Evolutionary conservation across 164 flowering plant genomes (phyloP), one percentile per base, ranked within the genome.

Genomic region (Berberis thunbergii): DNA sequence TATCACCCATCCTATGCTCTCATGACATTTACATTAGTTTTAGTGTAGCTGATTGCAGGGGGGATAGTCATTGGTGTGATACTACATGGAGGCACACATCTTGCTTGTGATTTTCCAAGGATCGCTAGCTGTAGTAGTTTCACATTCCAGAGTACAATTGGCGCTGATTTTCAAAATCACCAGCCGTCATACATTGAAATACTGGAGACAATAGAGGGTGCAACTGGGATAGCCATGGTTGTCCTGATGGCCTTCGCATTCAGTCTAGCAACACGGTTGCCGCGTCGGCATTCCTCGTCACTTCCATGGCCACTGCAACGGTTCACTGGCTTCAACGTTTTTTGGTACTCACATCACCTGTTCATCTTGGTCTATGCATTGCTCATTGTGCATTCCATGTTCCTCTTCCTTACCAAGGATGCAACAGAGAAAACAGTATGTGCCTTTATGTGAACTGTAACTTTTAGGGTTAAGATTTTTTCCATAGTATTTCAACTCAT

Each of bases 301-400:
- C 43, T 61, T 57, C 12, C 76, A 74, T 60, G 60, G 61, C 58
- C 57, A 1, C 42, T 83, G 46, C 63, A 59, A 11, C 65, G 43
- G 42, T 67, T 79, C 58, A 70, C 77, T 0, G 87, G 87, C 40
- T 83, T 69, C 54, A 81, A 83, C 49, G 57, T 80, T 12, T 83
- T 83, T 48, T 83, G 87, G 87, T 81, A 79, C 66, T 77, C 86
- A 0, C 86, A 82, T 70, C 85, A 82, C 61, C 67, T 80, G 43
- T 77, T 82, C 74, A 59, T 76, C 40, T 48, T 78, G 11, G 83
- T 81, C 26, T 83, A 83, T 52, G 74, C 61, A n/a, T 60, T 83
- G 75, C 80, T 83, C 66, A 54, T 83, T 48, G 69, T 83, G 3
- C 87, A 83, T 73, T 76, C 80, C 70, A 74, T 74, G 70, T 76